phyloP scores from a whole-genome alignment of 1,284 basidiomycete genomes.

The Ceratobasidium sp. region DNA sequence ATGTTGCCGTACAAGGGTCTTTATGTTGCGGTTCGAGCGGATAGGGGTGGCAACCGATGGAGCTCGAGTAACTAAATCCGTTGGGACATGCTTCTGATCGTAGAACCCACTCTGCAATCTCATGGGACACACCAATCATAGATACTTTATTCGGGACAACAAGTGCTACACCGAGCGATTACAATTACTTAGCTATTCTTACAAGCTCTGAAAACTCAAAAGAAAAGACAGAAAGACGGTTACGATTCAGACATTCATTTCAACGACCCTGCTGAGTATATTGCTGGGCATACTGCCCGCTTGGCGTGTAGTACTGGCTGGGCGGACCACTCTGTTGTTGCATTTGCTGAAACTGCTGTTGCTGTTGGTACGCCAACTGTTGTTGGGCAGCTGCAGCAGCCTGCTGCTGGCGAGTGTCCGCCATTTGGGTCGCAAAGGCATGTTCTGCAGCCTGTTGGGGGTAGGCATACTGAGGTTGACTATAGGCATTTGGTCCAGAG shows the following conservation, averaged over 20 bases:
- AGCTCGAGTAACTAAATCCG: background rate
- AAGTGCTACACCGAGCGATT: conserved; percentile 1
- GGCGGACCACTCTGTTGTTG: conserved; percentile 37
- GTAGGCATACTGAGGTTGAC: conserved; percentile 45
- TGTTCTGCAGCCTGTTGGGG: conserved; percentile 39
- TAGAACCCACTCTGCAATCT: background rate
- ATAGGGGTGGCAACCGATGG: background rate
- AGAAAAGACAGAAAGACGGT: background rate
- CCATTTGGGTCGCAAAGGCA: conserved; percentile 35
- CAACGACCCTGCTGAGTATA: conserved; percentile 30
- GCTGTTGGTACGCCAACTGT: conserved; percentile 48
- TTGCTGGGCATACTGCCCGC: conserved; percentile 36
- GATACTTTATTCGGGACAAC: background rate
- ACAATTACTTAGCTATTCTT: conserved; percentile 14
- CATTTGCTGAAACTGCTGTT: conserved; percentile 46
- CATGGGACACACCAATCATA: background rate
- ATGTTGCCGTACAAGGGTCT: background rate
- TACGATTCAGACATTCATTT: background rate
- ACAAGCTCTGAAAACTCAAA: conserved; percentile 9
- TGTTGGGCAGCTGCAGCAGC: conserved; percentile 45
- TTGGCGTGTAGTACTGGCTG: conserved; percentile 35
- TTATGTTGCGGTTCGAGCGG: background rate
- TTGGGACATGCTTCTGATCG: conserved; percentile 3
- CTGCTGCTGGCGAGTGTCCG: conserved; percentile 48
- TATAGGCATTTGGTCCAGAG: conserved; percentile 53